Evolutionary conservation across 1,139 yeast genomes (phyloP), one percentile per base, ranked within the genome.

Genomic region (Blastobotrys malaysiensis): DNA sequence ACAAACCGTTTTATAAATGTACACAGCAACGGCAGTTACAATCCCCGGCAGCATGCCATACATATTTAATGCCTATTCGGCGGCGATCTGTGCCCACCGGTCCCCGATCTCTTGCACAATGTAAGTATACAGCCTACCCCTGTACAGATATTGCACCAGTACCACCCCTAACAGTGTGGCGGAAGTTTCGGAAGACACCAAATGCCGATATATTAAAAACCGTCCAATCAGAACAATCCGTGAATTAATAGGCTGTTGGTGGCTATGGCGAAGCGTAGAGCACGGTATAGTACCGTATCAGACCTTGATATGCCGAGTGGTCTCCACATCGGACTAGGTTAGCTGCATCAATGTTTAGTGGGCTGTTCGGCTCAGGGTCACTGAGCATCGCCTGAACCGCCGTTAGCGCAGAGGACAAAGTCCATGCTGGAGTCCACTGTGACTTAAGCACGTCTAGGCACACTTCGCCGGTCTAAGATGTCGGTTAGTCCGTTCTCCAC

Each of bases 341-440:
- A n/a, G 96, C 95, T 67, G 88, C 81, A 67, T 90, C 97, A 24
- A 90, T 78, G 65, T 90, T 88, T 50, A 90, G 73, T 0, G 97
- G 97, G 43, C 91, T 83, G 62, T 86, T 86, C 0, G 95, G 93
- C 65, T 86, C 96, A 0, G 96, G 96, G 54, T 83, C 83, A 54
- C 79, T 82, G 20, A 90, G 70, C 59, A 90, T 76, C 65, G 83
- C 77, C 54, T 85, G 73, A 1, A 89, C 81, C 0, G 96, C 96
- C 27, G 82, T 77, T 49, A 88, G 75, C n/a, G 88, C 77, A 55
- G 86, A 77, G 52, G 82, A 74, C 46, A 90, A 67, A 46, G 87
- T 83, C 95, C 96, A 90, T 1, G 95, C 95, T 0, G 97, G 97
- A 0, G 93, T 80, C 97, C 97, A 90, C 58, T 78, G 79, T 44